phyloP scores from a whole-genome alignment of 768 basidiomycete genomes.

The Pulveroboletus frians region DNA sequence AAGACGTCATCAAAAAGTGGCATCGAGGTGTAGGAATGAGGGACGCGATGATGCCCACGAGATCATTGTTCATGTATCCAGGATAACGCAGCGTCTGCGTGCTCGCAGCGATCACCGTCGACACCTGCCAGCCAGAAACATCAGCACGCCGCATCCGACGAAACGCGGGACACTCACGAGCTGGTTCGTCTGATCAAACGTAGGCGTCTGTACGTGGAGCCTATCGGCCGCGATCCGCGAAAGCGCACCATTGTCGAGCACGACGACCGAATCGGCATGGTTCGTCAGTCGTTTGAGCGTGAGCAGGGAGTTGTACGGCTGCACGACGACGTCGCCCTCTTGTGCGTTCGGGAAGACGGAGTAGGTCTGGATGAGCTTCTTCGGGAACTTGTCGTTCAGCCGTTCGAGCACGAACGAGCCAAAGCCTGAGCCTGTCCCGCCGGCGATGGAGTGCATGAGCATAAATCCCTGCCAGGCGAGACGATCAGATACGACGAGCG shows the following conservation, averaged over 20 bases:
- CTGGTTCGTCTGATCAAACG: conserved; percentile 90
- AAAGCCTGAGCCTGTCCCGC: conserved; percentile 95
- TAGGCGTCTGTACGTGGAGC: conserved; percentile 79
- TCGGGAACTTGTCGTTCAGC: conserved; percentile 95
- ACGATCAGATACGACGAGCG: background rate
- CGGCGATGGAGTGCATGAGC: conserved; percentile 98
- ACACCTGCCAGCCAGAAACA: conserved; percentile 51
- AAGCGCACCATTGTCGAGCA: conserved; percentile 93
- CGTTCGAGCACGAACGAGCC: conserved; percentile 98
- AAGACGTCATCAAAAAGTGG: conserved; percentile 98
- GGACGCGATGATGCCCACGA: conserved; percentile 94
- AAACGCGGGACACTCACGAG: conserved; percentile 44
- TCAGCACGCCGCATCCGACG: background rate
- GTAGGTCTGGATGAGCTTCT: conserved; percentile 98
- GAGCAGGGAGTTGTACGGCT: conserved; percentile 94
- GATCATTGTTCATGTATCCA: conserved; percentile 99
- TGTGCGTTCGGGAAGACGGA: conserved; percentile 95
- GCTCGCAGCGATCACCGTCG: conserved; percentile 96
- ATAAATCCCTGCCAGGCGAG: conserved; percentile 79
- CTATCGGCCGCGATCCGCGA: conserved; percentile 91
- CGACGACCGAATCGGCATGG: conserved; percentile 95
- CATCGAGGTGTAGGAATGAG: conserved; percentile 96
- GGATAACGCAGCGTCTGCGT: conserved; percentile 97
- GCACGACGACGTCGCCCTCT: conserved; percentile 95
- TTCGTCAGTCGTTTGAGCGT: conserved; percentile 92